Evolutionary conservation across 2,329 filamentous ascomycete genomes (phyloP).

Genomic region (Claviceps quebecensis): DNA sequence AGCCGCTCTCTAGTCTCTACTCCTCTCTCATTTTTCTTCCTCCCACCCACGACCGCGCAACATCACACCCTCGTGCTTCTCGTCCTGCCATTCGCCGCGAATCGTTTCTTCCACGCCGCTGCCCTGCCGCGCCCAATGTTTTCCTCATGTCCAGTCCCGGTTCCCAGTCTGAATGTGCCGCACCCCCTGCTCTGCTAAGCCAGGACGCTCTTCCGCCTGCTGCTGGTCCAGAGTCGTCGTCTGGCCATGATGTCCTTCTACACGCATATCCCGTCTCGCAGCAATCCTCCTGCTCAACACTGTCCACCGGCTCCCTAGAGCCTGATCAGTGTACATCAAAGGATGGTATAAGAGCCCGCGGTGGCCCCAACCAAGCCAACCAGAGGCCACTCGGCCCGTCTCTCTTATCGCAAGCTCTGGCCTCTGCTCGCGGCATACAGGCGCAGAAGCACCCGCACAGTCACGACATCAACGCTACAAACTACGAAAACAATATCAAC

Average conservation of each 20-base stretch:
- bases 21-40: slow-evolving; percentile 6
- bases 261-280: neutral
- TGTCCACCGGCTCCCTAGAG: slow-evolving; percentile 2
- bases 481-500: neutral
- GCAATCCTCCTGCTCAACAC: slow-evolving; percentile 1
- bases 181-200: slow-evolving; percentile 32
- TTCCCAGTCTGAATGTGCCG: slow-evolving; percentile 40
- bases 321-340: neutral
- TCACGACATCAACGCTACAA: neutral
- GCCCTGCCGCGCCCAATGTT: slow-evolving; percentile 34
- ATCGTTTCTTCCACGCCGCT: slow-evolving; percentile 12
- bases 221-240: slow-evolving; percentile 6
- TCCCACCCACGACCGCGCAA: slow-evolving; percentile 8
- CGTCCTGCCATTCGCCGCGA: slow-evolving; percentile 10
- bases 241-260: slow-evolving; percentile 7
- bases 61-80: slow-evolving; percentile 7
- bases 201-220: slow-evolving; percentile 5
- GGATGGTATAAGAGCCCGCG: slow-evolving; percentile 32
- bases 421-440: slow-evolving; percentile 40
- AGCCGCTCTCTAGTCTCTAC: neutral
- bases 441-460: slow-evolving; percentile 3
- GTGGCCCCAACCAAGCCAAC: slow-evolving; percentile 22
- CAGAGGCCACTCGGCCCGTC: slow-evolving; percentile 33
- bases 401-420: slow-evolving; percentile 42
- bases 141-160: slow-evolving; percentile 43